A percentile compares a stretch with the other conserved stretches of the same genome.
Evolutionary conservation across 108 stramenopile genomes (phyloP).

Genomic region (Nitzschia sp.): DNA sequence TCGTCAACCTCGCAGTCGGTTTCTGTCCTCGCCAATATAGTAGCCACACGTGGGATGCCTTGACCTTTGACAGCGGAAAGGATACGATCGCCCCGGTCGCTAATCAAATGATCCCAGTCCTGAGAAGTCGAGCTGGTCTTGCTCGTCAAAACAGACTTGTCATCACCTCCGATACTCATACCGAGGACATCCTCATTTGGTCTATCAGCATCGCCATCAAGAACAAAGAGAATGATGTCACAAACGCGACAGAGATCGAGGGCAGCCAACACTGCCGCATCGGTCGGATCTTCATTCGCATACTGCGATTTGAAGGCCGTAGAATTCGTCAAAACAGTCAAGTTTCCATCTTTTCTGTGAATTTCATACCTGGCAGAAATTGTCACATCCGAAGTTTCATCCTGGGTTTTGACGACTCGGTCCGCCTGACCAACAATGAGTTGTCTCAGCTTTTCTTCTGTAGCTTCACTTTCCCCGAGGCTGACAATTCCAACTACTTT

Average conservation of each 20-base stretch:
- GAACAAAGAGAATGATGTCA: slow-evolving; percentile 83
- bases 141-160: slow-evolving; percentile 42
- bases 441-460: slow-evolving; percentile 63
- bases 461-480: slow-evolving; percentile 52
- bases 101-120: slow-evolving; percentile 75
- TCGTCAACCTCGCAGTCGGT: slow-evolving; percentile 34
- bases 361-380: slow-evolving; percentile 65
- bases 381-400: slow-evolving; percentile 32
- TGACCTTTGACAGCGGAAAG: slow-evolving; percentile 92
- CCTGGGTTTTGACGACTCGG: slow-evolving; percentile 29
- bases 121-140: slow-evolving; percentile 46
- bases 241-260: slow-evolving; percentile 87
- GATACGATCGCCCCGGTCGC: slow-evolving; percentile 79
- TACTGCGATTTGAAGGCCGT: slow-evolving; percentile 75
- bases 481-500: slow-evolving; percentile 88
- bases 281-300: slow-evolving; percentile 21
- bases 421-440: slow-evolving; percentile 46
- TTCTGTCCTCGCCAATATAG: slow-evolving; percentile 68
- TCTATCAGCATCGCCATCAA: slow-evolving; percentile 70
- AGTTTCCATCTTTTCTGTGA: slow-evolving; percentile 76
- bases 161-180: slow-evolving; percentile 50
- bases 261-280: slow-evolving; percentile 76
- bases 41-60: slow-evolving; percentile 92
- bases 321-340: slow-evolving; percentile 79
- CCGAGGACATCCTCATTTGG: slow-evolving; percentile 27